Base-by-base conservation (phyloP, 1,139 yeast species). In the Geotrichum australiense region DNA sequence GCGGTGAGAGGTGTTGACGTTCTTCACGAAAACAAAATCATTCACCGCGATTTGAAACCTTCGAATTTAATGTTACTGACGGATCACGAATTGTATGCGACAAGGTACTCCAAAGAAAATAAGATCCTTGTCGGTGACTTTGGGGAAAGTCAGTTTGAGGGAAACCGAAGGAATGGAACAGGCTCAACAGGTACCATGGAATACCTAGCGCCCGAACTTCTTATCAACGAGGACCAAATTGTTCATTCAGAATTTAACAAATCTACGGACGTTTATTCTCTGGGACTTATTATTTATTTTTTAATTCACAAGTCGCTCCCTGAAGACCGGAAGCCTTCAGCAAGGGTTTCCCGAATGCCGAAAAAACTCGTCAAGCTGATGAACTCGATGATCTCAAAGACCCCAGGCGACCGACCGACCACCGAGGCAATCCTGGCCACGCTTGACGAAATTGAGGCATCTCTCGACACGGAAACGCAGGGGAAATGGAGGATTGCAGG, bases 151-250 rank as follows among this genome's bases (percentile, higher is more conserved):
- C 85, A 83, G 50, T 68, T 82, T 50, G 79, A 80, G 36, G 86
- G 83, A 1, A 68, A 71, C 20, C 56, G 58, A 37, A 61, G 84
- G 42, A 58, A 64, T 5, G 79, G 78, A 1, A 74, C 81, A 7
- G 96, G 96, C 0, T 74, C 78, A 37, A 86, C 96, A 0, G 96
- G 96, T 0, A 86, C 96, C 0, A 57, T 85, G 19, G 96, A 85
- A 56, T 86, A 78, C 53, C 79, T 89, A 22, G 94, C 94, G 0
- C 96, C 95, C 0, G 94, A 85, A 52, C 68, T 85, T 18, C 21
- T 27, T 8, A 16, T 25, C 18, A 16, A 16, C 14, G 24, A 35
- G 31, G 19, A 26, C 37, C 47, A 28, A 52, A 6, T 32, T 35
- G 23, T 47, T 50, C 50, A 10, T 61, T 71, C 76, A 14, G 35